Evolutionary conservation across 305 asterid genomes (phyloP).

Genomic region (Fraxinus dipetala): DNA sequence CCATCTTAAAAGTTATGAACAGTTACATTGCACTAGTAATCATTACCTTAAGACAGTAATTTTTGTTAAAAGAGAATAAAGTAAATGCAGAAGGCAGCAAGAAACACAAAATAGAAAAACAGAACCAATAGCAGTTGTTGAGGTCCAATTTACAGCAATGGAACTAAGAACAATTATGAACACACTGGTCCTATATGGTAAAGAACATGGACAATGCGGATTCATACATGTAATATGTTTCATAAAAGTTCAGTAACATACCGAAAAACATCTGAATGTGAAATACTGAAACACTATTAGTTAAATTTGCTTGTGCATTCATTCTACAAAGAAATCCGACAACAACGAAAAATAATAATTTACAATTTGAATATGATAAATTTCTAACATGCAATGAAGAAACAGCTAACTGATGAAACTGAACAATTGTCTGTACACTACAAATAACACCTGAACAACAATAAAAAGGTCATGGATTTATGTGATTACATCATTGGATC

Average conservation of each 20-base stretch:
- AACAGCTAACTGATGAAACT: conserved; percentile 20
- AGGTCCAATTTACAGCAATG: background rate
- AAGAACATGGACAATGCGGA: background rate
- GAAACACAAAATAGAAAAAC: background rate
- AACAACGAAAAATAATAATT: background rate
- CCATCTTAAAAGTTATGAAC: background rate
- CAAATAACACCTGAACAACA: conserved; percentile 1
- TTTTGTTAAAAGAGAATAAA: background rate
- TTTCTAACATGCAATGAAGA: conserved; percentile 2
- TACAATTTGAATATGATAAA: conserved; percentile 2
- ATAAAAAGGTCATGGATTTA: background rate
- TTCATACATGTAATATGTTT: background rate
- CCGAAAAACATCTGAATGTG: background rate
- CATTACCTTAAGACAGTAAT: background rate
- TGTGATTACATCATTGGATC: conserved; percentile 24
- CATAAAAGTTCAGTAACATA: background rate
- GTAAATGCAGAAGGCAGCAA: background rate
- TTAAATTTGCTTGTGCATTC: background rate
- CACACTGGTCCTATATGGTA: background rate
- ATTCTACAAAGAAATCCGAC: background rate
- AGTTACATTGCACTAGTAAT: background rate
- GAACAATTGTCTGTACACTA: conserved; percentile 25
- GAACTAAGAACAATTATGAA: background rate
- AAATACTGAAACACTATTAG: background rate
- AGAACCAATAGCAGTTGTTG: background rate